Evolutionary conservation across 306 rosid genomes (phyloP), one percentile per base, ranked within the genome.

Genomic region (Macrotyloma uniflorum): DNA sequence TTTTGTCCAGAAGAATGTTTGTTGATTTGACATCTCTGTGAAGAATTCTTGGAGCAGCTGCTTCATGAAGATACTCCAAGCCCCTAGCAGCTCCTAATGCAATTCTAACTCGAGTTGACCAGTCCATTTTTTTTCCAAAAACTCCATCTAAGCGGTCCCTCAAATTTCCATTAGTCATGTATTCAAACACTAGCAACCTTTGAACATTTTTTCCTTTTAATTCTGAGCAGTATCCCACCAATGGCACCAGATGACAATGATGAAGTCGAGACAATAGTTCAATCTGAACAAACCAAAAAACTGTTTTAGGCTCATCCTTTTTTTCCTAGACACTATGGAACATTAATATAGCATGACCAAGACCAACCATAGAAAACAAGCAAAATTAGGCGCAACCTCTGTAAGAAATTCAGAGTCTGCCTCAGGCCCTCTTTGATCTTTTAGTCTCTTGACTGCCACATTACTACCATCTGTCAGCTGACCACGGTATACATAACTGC

Each of bases 81-180:
- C 97, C 99, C 72, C 93, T 91, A 49, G 99, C 99, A 79, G 99
- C 96, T 86, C 99, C 99, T 63, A 93, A 85, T 67, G 99, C 99
- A 81, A 91, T 89, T 8, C 84, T 70, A 81, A 95, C 97, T n/a
- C 99, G 93, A 66, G 93, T 82, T 47, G 78, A 51, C 98, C 98
- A 95, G 79, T 86, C 93, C 86, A 90, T 75, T 32, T 70, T 73
- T 74, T 83, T 84, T 42, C 92, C 93, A 23, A 79, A 81, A 24
- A 80, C 55, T 33, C 87, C 91, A 85, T 95, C 98, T 80, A 95
- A 85, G 77, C 86, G 86, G 74, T 95, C 97, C 87, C 99, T 91
- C 18, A 95, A 88, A 89, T 85, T 95, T 16, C 99, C 99, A 14
- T 91, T 90, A 69, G 85, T 77, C 93, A 92, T 89, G 90, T 87